Base-by-base conservation (phyloP, 2,329 filamentous ascomycete species). In the Fulvia fulva region DNA sequence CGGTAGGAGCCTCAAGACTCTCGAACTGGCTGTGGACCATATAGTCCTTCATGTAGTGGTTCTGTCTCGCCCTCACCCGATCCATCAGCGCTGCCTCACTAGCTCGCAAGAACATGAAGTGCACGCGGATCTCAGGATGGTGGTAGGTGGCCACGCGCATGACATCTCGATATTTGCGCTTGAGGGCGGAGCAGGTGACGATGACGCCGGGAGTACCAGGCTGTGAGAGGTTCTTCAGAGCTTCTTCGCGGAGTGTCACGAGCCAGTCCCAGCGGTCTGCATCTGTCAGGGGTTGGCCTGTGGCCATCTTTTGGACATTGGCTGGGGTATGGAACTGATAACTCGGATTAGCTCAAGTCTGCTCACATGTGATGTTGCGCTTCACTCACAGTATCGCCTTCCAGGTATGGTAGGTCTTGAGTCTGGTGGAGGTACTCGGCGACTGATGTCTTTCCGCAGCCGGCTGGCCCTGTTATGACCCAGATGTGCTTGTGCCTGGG, bases 221-320 rank as follows among this genome's bases (percentile, higher is more conserved):
- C 32, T 30, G 14, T 12, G 61, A 44, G 57, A 63, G 70, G 55
- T 73, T 65, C 19, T 60, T 63, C 60, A 80, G 67, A 3, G 77
- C 74, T 65, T 77, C 69, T 63, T 80, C 76, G 64, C 79, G 76
- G 9, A 81, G 73, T 6, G 74, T 65, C 55, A 79, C 78, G 19
- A 99, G 86, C 94, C 94, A 99, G 78, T 97, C 93, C 94, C 94
- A 97, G 63, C 94, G 88, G 76, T 99, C 94, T 59, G 87, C 87
- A 71, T 99, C 94, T 56, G 89, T 96, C 34, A 99, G 81, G 2
- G 94, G 91, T 57, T 86, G 87, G 65, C 90, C 90, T 66, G 81
- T 82, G 70, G 83, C 81, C 94, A 99, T 99, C 77, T 97, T 99
- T 55, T 92, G 87, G 32, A 81, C 77, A 59, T 81, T 80, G 11